A percentile compares a stretch with the other conserved stretches of the same genome.
These are phyloP conservation scores for Quercus parvula DNA, from an alignment of 306 rosid species.

Conservation along the genomic window DNA sequence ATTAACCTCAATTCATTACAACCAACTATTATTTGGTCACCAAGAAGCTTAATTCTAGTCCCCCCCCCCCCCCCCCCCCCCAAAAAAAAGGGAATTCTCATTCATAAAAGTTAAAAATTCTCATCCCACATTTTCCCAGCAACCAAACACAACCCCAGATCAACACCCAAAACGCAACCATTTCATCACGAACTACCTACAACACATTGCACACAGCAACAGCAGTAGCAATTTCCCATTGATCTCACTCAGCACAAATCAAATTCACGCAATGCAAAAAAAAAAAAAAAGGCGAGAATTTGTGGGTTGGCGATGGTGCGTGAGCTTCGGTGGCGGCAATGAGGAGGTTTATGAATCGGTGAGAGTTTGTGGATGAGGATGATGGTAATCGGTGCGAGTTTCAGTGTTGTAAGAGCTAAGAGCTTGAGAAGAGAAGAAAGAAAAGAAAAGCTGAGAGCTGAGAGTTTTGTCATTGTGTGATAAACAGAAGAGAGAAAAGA, in stretches of 20 bases:
- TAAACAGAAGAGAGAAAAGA: too few species aligned
- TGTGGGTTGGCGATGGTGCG: too few species aligned
- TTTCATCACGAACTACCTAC: background rate
- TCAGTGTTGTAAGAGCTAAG: too few species aligned
- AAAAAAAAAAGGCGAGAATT: background rate
- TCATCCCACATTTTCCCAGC: background rate
- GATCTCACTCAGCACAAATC: background rate
- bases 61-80: too few species aligned
- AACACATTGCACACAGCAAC: background rate
- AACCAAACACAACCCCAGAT: slow-evolving; percentile 14
- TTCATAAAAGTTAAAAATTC: background rate
- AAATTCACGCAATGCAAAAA: background rate
- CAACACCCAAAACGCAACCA: slow-evolving; percentile 2
- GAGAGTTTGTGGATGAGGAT: too few species aligned
- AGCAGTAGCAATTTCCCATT: background rate
- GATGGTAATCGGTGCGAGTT: too few species aligned
- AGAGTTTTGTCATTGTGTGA: too few species aligned
- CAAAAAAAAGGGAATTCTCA: background rate
- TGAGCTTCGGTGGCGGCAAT: too few species aligned
- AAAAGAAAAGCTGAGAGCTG: too few species aligned
- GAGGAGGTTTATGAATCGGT: too few species aligned
- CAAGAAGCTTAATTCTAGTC: background rate
- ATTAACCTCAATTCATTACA: background rate
- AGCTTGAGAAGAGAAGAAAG: too few species aligned
- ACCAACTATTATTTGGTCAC: background rate